These are phyloP conservation scores for Hygrophila difformis DNA, from an alignment of 257 asterid genomes.

Conservation along the genomic window DNA sequence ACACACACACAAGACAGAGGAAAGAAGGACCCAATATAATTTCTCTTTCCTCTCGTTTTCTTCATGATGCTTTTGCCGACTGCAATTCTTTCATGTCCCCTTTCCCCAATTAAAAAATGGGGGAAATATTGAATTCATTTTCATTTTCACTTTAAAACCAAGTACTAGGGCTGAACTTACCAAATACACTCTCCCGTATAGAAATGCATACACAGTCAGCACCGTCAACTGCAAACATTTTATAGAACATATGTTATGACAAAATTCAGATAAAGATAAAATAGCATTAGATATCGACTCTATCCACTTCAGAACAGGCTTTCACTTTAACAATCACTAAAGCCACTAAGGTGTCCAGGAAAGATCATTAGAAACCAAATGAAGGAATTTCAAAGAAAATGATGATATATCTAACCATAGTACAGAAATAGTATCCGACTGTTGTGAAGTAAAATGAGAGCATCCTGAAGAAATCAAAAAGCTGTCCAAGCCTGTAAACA, in stretches of 20 bases:
- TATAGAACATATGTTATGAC: slow-evolving; percentile 5
- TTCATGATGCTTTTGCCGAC: too few relatives aligned
- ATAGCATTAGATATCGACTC: slow-evolving; percentile 9
- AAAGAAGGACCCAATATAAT: too few relatives aligned
- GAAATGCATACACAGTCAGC: slow-evolving; percentile 78
- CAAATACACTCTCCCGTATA: slow-evolving; percentile 90
- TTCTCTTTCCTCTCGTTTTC: too few relatives aligned
- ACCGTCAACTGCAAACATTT: slow-evolving; percentile 80
- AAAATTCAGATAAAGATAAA: slow-evolving; percentile 3
- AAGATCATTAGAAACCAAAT: background rate
- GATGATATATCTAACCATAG: slow-evolving; percentile 53
- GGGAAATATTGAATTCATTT: slow-evolving; percentile 1
- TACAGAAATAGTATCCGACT: slow-evolving; percentile 92
- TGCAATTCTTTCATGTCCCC: background rate
- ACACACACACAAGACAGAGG: too few relatives aligned
- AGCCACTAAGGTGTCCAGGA: too few relatives aligned
- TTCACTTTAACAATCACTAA: too few relatives aligned
- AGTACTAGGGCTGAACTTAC: slow-evolving; percentile 39
- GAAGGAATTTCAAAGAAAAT: slow-evolving; percentile 15
- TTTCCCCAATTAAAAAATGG: slow-evolving; percentile 3
- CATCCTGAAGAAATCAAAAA: slow-evolving; percentile 94
- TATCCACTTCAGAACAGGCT: slow-evolving; percentile 12
- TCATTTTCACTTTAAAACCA: background rate
- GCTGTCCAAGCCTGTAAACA: slow-evolving; percentile 95
- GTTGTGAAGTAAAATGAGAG: slow-evolving; percentile 94